These are phyloP conservation scores for Candida maltosa DNA, from an alignment of 805 yeast genomes.

Conservation along the genomic window DNA sequence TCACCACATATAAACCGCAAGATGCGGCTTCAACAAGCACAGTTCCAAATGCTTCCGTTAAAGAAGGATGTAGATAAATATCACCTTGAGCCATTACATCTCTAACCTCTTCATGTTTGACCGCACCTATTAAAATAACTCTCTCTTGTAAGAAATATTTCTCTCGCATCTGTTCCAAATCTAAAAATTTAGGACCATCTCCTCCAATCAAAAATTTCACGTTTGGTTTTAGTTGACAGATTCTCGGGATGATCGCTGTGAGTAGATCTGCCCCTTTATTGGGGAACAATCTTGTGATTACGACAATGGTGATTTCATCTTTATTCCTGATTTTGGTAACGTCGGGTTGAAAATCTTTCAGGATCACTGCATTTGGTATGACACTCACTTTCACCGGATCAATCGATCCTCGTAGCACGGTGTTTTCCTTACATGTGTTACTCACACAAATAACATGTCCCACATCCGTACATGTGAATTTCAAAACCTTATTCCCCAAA, in stretches of 20 bases:
- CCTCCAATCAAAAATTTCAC: constrained; percentile 90
- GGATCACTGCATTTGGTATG: constrained; percentile 93
- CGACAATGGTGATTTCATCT: constrained; percentile 72
- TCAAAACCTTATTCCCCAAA: constrained; percentile 79
- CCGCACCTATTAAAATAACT: constrained; percentile 80
- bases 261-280: constrained; percentile 93
- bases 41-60: constrained; percentile 97
- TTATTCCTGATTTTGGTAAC: constrained; percentile 8
- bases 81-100: constrained; percentile 93
- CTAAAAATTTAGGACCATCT: constrained; percentile 93
- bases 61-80: constrained; percentile 86
- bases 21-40: constrained; percentile 96
- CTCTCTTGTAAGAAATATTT: constrained; percentile 79
- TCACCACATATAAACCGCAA: constrained; percentile 89
- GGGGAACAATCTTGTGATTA: constrained; percentile 88
- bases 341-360: constrained; percentile 58
- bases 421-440: constrained; percentile 94
- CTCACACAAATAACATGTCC: constrained; percentile 96
- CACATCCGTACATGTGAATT: constrained; percentile 78
- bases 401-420: constrained; percentile 80
- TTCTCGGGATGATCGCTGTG: constrained; percentile 78
- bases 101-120: constrained; percentile 88
- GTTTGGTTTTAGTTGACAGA: constrained; percentile 59
- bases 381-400: constrained; percentile 80
- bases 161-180: constrained; percentile 93